A percentile compares a stretch with the other conserved stretches of the same genome.
These are phyloP conservation scores for Fusarium sublunatum DNA, from an alignment of 2,329 filamentous ascomycete species.

Conservation along the genomic window DNA sequence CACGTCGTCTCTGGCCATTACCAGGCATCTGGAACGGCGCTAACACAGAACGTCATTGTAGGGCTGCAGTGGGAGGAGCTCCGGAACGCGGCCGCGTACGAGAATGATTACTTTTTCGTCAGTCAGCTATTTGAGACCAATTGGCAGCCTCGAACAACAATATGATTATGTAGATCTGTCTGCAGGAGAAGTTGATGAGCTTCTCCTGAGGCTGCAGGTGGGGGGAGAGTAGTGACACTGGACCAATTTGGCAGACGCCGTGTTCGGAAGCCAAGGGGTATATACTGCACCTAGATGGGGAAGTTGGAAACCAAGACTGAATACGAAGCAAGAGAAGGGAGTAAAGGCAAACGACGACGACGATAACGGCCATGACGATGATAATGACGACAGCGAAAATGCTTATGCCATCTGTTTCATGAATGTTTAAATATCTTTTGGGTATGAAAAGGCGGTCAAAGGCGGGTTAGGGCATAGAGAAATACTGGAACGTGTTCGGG, in stretches of 20 bases:
- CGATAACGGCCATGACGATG: constrained; percentile 25
- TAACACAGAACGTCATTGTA: constrained; percentile 45
- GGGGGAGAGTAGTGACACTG: neutral
- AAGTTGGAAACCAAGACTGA: constrained; percentile 22
- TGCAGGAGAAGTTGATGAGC: neutral
- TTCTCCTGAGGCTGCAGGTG: neutral
- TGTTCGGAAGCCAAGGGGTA: neutral
- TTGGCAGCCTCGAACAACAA: constrained; percentile 57
- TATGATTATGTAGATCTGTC: constrained; percentile 28
- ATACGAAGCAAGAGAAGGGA: constrained; percentile 2
- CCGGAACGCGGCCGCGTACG: constrained; percentile 58
- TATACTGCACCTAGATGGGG: constrained; percentile 8
- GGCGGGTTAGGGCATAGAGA: constrained; percentile 7
- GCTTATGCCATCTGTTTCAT: constrained; percentile 4
- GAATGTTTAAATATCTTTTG: constrained; percentile 13
- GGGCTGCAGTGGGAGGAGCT: constrained; percentile 59
- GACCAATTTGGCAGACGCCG: neutral
- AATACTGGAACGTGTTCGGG: constrained; percentile 6
- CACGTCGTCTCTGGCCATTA: constrained; percentile 10
- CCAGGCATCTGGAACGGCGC: constrained; percentile 42
- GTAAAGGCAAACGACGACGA: constrained; percentile 10
- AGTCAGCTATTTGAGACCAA: constrained; percentile 68
- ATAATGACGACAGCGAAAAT: constrained; percentile 31
- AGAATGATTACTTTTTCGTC: constrained; percentile 69
- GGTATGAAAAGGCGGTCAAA: constrained; percentile 26